A percentile compares a stretch with the other conserved stretches of the same genome.
Evolutionary conservation across 371 early-diverging fungal genomes (phyloP).

Genomic region (Mortierella sp.): DNA sequence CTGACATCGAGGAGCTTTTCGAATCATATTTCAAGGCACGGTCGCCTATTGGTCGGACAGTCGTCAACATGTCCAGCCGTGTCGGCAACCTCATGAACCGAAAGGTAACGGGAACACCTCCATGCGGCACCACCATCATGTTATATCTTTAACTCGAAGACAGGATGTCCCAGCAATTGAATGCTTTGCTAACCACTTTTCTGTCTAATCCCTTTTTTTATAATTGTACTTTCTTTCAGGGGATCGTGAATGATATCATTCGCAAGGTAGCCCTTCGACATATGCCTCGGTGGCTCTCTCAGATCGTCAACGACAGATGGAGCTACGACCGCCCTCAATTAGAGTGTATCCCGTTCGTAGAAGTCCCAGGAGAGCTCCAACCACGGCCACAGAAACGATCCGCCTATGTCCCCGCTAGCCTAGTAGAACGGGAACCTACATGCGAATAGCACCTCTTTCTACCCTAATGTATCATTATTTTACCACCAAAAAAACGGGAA

Average conservation of each 20-base stretch:
- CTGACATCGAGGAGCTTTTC: constrained; percentile 28
- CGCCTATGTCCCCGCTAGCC: constrained; percentile 6
- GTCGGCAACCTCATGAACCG: constrained; percentile 31
- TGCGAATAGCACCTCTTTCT: background rate
- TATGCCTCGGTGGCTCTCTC: constrained; percentile 32
- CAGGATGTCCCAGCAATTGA: too few relatives aligned
- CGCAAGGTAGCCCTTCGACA: constrained; percentile 25
- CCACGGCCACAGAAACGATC: constrained; percentile 31
- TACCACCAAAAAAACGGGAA: background rate
- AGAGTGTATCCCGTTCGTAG: constrained; percentile 26
- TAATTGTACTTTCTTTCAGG: background rate
- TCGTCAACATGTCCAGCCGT: constrained; percentile 31
- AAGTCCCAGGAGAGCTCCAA: constrained; percentile 21
- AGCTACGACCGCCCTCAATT: constrained; percentile 40
- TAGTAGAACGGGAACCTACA: background rate
- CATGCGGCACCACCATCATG: background rate
- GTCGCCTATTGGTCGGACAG: constrained; percentile 18
- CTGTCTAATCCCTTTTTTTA: too few relatives aligned
- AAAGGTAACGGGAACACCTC: constrained; percentile 9
- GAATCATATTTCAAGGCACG: constrained; percentile 27
- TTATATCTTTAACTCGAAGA: background rate
- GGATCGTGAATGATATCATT: constrained; percentile 24
- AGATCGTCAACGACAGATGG: constrained; percentile 21
- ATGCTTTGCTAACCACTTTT: background rate
- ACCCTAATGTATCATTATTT: background rate